Percentiles rank a stretch among this genome's conserved stretches.
Evolutionary conservation across 2,329 filamentous ascomycete genomes (phyloP).

Genomic region (Nothophaeocryptopus gaeumannii): DNA sequence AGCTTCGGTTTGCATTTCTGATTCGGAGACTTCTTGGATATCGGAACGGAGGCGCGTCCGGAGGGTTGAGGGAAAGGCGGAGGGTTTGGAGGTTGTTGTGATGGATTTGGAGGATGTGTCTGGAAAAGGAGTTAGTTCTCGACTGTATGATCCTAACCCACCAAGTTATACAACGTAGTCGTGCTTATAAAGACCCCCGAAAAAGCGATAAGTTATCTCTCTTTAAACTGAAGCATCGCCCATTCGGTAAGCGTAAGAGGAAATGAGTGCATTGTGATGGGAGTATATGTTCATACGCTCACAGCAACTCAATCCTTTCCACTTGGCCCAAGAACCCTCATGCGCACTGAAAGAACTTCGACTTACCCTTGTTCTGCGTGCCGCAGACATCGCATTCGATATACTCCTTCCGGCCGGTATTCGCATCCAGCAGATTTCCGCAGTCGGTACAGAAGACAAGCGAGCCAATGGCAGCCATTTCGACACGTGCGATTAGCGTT

Average conservation of each 20-base stretch:
- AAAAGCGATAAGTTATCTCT: too few species aligned
- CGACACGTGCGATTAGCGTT: slow-evolving; percentile 15
- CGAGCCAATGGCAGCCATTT: slow-evolving; percentile 85
- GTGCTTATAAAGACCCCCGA: background rate
- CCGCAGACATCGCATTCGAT: slow-evolving; percentile 84
- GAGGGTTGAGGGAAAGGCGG: slow-evolving; percentile 85
- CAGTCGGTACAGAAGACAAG: slow-evolving; percentile 91
- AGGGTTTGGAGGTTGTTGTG: slow-evolving; percentile 78
- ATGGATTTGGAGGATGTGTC: slow-evolving; percentile 75
- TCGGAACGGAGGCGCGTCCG: slow-evolving; percentile 76
- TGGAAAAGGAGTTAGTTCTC: slow-evolving; percentile 35
- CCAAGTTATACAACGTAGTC: too few species aligned
- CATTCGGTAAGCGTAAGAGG: too few species aligned
- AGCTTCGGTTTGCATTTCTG: slow-evolving; percentile 65
- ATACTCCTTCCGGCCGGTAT: slow-evolving; percentile 71
- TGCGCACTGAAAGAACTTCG: background rate
- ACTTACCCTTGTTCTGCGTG: slow-evolving; percentile 73
- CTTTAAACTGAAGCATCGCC: too few species aligned
- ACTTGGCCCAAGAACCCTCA: background rate
- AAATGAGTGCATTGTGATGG: too few species aligned
- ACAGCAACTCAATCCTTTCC: background rate
- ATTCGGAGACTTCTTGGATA: slow-evolving; percentile 74
- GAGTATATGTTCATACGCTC: too few species aligned
- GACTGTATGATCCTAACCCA: background rate
- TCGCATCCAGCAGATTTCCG: slow-evolving; percentile 81